Percentiles rank a stretch among this genome's conserved stretches.
These are phyloP conservation scores for Cyclotella distinguenda DNA, from an alignment of 108 stramenopile genomes.

Conservation along the genomic window DNA sequence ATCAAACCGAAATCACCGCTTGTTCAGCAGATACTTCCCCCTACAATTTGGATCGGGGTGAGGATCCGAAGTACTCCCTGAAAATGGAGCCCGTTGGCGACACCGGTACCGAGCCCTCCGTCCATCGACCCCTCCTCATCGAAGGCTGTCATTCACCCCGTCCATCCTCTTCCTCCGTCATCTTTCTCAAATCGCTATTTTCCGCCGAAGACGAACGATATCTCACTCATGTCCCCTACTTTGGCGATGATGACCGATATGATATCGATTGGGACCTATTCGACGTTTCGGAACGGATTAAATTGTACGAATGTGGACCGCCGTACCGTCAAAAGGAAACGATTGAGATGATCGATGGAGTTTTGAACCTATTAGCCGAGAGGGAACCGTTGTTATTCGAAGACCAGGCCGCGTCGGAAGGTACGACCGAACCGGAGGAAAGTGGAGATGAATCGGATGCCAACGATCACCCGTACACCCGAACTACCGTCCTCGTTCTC, in stretches of 20 bases:
- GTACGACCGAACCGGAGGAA: neutral
- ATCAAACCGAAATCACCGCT: neutral
- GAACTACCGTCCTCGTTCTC: constrained; percentile 10
- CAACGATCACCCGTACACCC: neutral
- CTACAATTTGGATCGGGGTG: neutral
- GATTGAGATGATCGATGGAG: constrained; percentile 29
- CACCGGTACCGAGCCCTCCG: neutral
- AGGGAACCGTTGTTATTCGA: constrained; percentile 4
- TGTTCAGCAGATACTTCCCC: neutral
- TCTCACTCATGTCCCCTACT: constrained; percentile 64
- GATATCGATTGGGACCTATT: constrained; percentile 53
- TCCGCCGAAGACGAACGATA: constrained; percentile 46
- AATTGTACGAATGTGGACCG: constrained; percentile 41
- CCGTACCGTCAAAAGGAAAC: constrained; percentile 32
- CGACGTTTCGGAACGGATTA: constrained; percentile 34
- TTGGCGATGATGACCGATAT: constrained; percentile 75
- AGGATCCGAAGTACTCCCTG: neutral
- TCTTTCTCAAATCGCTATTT: constrained; percentile 39
- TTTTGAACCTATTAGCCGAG: constrained; percentile 21
- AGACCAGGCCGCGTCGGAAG: neutral
- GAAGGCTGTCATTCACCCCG: constrained; percentile 30
- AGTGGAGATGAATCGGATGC: constrained; percentile 3
- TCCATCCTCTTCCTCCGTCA: constrained; percentile 35
- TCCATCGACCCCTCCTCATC: constrained; percentile 12
- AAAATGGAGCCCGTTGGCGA: neutral